Conservation (phyloP, 106 monocot species). For the Acanthochlamys bracteata region DNA sequence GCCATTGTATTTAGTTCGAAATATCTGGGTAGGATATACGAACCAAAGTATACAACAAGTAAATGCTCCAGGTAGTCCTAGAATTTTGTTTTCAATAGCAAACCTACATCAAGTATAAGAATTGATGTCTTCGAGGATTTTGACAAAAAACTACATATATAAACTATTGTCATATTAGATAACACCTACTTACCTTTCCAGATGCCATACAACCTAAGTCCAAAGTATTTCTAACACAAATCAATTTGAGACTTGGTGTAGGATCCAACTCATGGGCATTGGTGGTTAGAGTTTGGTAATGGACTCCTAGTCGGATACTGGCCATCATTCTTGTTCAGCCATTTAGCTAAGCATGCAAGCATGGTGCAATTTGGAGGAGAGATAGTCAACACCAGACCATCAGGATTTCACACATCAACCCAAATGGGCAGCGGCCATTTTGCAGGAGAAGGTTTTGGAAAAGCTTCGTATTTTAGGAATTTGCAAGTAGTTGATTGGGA, state of each 20-base stretch:
- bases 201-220: too few relatives aligned
- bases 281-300: conserved; percentile 89
- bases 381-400: conserved; percentile 50
- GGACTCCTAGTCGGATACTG: conserved; percentile 78
- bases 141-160: too few relatives aligned
- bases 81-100: too few relatives aligned
- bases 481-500: conserved; percentile 86
- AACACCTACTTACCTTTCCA: too few relatives aligned
- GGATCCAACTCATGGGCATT: conserved; percentile 95
- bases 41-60: too few relatives aligned
- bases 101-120: too few relatives aligned
- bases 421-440: conserved; percentile 97
- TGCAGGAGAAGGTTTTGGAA: conserved; percentile 63
- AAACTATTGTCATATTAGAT: too few relatives aligned
- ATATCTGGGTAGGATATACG: too few relatives aligned
- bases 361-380: conserved; percentile 91
- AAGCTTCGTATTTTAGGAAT: conserved; percentile 77
- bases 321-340: conserved; percentile 70
- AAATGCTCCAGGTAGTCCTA: too few relatives aligned
- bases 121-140: too few relatives aligned
- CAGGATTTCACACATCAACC: conserved; percentile 62
- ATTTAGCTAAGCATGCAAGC: conserved; percentile 39
- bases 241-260: neutral
- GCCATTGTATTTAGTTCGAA: too few relatives aligned
- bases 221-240: too few relatives aligned